phyloP scores from a whole-genome alignment of 768 basidiomycete species.

The Rhodosporidiobolus sp. region DNA sequence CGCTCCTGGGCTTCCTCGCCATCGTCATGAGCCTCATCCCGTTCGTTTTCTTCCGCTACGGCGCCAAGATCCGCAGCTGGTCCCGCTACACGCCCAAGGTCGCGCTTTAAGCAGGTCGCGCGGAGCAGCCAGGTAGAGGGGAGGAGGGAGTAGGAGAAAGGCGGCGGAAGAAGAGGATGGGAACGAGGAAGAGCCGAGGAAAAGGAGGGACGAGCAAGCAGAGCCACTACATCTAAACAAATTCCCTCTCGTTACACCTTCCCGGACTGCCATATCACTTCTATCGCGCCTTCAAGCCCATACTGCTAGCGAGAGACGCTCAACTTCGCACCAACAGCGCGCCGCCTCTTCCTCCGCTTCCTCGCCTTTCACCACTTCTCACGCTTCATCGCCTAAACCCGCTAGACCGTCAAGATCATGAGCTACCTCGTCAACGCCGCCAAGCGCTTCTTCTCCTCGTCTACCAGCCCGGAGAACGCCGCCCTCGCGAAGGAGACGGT shows the following conservation, averaged over 20 bases:
- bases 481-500: conserved; percentile 22
- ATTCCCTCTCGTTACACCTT: neutral
- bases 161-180: neutral
- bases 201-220: neutral
- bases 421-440: conserved; percentile 2
- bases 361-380: neutral
- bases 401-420: neutral
- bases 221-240: no score
- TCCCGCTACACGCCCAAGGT: conserved; percentile 12
- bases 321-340: neutral
- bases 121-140: no score
- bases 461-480: neutral
- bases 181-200: neutral
- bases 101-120: neutral
- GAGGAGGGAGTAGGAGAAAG: neutral
- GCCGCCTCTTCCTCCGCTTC: neutral
- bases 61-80: neutral
- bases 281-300: neutral
- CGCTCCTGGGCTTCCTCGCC: conserved; percentile 12
- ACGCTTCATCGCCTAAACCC: neutral
- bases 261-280: neutral
- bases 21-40: neutral
- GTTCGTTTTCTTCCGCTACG: neutral
- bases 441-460: conserved; percentile 11
- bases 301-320: neutral